Evolutionary conservation across 1,284 basidiomycete species (phyloP).

Genomic region (Rhizoctonia solani): DNA sequence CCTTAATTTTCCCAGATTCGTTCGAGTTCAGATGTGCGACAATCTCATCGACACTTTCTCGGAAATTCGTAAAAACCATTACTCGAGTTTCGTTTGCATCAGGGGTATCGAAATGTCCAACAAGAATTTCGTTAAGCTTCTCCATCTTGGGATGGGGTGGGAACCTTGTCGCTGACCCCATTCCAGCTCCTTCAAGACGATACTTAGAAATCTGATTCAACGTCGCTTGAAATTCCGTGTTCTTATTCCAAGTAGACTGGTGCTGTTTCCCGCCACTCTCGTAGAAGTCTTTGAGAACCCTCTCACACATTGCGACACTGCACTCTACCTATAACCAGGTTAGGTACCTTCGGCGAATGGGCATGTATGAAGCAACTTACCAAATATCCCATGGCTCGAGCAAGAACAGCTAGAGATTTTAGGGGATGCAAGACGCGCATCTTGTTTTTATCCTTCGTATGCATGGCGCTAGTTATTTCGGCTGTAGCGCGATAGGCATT

Average conservation of each 20-base stretch:
- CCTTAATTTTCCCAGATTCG: conserved; percentile 67
- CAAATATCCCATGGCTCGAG: conserved; percentile 79
- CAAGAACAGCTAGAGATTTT: conserved; percentile 58
- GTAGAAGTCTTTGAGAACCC: conserved; percentile 52
- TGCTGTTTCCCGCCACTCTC: conserved; percentile 44
- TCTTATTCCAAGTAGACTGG: conserved; percentile 47
- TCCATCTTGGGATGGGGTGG: conserved; percentile 91
- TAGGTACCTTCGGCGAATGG: not conserved
- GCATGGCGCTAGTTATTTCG: conserved; percentile 32
- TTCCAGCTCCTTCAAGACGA: conserved; percentile 39
- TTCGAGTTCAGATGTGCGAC: conserved; percentile 76
- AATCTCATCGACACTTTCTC: conserved; percentile 90
- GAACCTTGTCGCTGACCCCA: conserved; percentile 45
- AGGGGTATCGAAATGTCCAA: conserved; percentile 75
- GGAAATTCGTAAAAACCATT: conserved; percentile 95
- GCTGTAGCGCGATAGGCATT: conserved; percentile 24
- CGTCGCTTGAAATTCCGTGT: conserved; percentile 63
- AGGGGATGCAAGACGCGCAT: conserved; percentile 44
- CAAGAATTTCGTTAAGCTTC: conserved; percentile 71
- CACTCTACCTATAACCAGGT: conserved; percentile 70
- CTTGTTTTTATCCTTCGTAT: not conserved
- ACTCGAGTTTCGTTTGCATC: conserved; percentile 57
- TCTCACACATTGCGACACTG: conserved; percentile 78
- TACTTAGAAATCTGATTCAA: conserved; percentile 64
- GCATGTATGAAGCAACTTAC: conserved; percentile 51